phyloP scores from a whole-genome alignment of 73 alveolate genomes.

The Tetrahymena borealis region DNA sequence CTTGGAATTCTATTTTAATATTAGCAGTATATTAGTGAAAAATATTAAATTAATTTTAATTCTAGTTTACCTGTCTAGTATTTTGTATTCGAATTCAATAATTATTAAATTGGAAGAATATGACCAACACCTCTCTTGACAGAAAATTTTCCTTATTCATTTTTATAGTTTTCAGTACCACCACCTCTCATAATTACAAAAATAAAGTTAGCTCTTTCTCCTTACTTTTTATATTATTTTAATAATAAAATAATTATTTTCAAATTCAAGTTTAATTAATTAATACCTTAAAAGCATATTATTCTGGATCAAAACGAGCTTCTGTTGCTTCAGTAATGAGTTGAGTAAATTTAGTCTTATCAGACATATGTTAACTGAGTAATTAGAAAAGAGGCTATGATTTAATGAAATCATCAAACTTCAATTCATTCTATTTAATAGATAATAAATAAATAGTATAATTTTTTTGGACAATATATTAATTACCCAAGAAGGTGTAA shows the following conservation, averaged over 20 bases:
- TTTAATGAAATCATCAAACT: not conserved
- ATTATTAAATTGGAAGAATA: slow-evolving; percentile 5
- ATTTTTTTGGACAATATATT: not conserved
- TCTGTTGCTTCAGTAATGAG: slow-evolving; percentile 3
- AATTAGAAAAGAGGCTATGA: slow-evolving; percentile 3
- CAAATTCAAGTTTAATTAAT: not conserved
- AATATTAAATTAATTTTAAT: not conserved
- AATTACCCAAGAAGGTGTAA: slow-evolving; percentile 26
- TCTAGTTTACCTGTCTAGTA: not conserved
- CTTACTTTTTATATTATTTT: not conserved
- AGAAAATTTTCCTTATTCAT: slow-evolving; percentile 2
- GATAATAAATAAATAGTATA: not conserved
- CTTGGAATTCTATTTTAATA: not conserved
- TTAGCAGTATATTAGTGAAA: not conserved
- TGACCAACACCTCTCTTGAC: slow-evolving; percentile 14
- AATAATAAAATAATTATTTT: not conserved
- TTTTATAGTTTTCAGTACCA: slow-evolving; percentile 17
- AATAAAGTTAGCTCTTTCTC: slow-evolving; percentile 4
- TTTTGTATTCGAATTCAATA: slow-evolving; percentile 11
- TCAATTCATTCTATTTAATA: not conserved
- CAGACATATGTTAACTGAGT: not conserved
- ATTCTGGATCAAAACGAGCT: slow-evolving; percentile 1
- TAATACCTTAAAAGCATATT: slow-evolving; percentile 17
- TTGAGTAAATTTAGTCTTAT: not conserved
- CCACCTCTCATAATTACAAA: slow-evolving; percentile 31